Conservation (phyloP, 495 filamentous ascomycete species). For the Penicillium nucicola region DNA sequence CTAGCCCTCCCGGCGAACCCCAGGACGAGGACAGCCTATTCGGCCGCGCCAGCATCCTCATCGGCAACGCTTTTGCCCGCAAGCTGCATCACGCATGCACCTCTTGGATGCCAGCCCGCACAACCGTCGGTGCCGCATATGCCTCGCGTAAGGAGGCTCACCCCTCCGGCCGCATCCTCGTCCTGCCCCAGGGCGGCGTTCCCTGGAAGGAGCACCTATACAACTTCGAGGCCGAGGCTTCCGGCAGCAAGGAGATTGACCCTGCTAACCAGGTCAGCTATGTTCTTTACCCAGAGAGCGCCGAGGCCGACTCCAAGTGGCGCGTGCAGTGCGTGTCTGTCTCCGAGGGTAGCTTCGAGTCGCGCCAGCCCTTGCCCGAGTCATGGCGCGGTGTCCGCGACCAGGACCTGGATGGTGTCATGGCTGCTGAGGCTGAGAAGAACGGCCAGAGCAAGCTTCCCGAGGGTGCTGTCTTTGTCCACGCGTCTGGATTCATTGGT, state of each 20-base stretch:
- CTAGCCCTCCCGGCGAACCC: constrained; percentile 43
- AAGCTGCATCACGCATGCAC: constrained; percentile 59
- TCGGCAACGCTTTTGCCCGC: constrained; percentile 78
- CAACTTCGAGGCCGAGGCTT: constrained; percentile 67
- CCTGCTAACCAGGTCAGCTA: constrained; percentile 60
- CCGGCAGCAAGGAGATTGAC: constrained; percentile 27
- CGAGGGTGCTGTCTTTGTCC: constrained; percentile 81
- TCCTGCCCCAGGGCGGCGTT: constrained; percentile 68
- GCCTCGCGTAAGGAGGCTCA: constrained; percentile 60
- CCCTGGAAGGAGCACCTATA: constrained; percentile 98
- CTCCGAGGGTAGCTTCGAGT: constrained; percentile 79
- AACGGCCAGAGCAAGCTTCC: constrained; percentile 36
- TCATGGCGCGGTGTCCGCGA: constrained; percentile 88
- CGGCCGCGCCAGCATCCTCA: constrained; percentile 67
- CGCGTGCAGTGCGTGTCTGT: constrained; percentile 85
- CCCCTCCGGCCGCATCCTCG: constrained; percentile 71
- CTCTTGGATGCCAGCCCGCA: constrained; percentile 82
- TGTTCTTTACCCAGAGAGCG: constrained; percentile 87
- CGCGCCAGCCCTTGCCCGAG: constrained; percentile 85
- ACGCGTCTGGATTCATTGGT: constrained; percentile 93
- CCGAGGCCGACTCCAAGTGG: constrained; percentile 72
- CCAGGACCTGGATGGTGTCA: constrained; percentile 69
- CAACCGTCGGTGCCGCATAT: constrained; percentile 71
- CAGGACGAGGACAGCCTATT: constrained; percentile 86
- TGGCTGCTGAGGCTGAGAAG: constrained; percentile 57